Percentiles rank a stretch among this genome's conserved stretches.
phyloP scores from a whole-genome alignment of 2,329 filamentous ascomycete species.

The Diaporthe humulicola region DNA sequence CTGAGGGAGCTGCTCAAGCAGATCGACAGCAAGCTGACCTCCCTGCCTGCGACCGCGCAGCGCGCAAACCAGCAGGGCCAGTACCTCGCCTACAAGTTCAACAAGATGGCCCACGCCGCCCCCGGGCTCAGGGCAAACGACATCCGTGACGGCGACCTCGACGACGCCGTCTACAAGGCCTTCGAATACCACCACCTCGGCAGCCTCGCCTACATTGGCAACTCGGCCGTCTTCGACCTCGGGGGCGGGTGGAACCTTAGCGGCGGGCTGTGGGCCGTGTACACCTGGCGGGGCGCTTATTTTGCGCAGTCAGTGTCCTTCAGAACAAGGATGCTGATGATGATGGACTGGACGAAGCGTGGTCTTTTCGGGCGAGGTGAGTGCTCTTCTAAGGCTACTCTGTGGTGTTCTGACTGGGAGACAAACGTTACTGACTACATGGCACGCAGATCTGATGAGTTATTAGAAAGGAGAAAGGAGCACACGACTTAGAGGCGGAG shows the following conservation, averaged over 20 bases:
- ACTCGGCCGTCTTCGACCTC: conserved; percentile 95
- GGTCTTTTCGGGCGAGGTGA: conserved; percentile 94
- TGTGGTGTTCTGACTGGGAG: background rate
- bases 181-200: conserved; percentile 96
- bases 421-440: conserved; percentile 27
- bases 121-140: conserved; percentile 84
- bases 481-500: background rate
- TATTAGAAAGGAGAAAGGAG: conserved; percentile 44
- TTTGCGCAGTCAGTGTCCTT: conserved; percentile 98
- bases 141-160: conserved; percentile 88
- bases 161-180: conserved; percentile 91
- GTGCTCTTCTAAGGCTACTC: conserved; percentile 49
- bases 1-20: conserved; percentile 88
- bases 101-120: conserved; percentile 84
- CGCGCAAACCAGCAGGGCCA: conserved; percentile 95
- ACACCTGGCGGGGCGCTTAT: conserved; percentile 96
- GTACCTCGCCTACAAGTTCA: conserved; percentile 94
- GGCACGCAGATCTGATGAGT: conserved; percentile 51
- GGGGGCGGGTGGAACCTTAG: conserved; percentile 81
- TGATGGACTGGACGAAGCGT: conserved; percentile 99
- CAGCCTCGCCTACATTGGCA: conserved; percentile 93
- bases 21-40: conserved; percentile 95
- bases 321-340: conserved; percentile 86
- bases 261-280: conserved; percentile 92
- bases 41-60: conserved; percentile 93